Base-by-base conservation (phyloP, 164 flowering plant species). In the Umbellularia californica region DNA sequence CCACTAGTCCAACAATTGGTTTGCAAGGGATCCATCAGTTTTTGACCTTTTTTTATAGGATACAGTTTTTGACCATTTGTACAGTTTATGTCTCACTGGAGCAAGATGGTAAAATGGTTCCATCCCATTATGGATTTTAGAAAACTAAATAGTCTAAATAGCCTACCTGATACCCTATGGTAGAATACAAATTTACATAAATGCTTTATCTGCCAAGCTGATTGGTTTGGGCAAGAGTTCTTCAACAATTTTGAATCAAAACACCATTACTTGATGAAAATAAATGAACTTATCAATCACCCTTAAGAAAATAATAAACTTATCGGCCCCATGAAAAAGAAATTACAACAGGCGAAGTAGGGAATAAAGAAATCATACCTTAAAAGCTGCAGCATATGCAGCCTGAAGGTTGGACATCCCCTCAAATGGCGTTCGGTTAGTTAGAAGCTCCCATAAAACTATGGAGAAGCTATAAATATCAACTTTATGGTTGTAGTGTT, bases 401-500 rank as follows among this genome's bases (percentile, higher is more conserved):
- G 82, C 88, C 76, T 80, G 65, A 2, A 92, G 55, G 63, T 69
- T 80, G 72, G 51, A 11, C 84, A 72, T 84, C 22, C 92, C 93
- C 50, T 84, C 76, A 78, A 88, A 90, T 25, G 93, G 95, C n/a
- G 76, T 76, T 22, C 69, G 71, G 77, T 89, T 92, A 3, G 85
- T 83, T 2, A 92, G 79, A 77, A 92, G 60, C 80, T 88, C 92
- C 93, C 93, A 92, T 7, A 92, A 76, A 65, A 92, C 87, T 30
- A 90, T 81, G 20, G 91, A 69, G 71, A 90, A 90, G 83, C 94
- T 92, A 80, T 88, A 89, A 24, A 85, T 85, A 78, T 92, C 94
- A 28, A 86, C 90, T 79, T 90, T 92, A 71, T 87, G 88, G 81
- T 89, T 81, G 72, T 92, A 92, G 50, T 79, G 80, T 70, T 82